Base-by-base conservation (phyloP, 495 filamentous ascomycete genomes). In the Penicillium ochrochloron region DNA sequence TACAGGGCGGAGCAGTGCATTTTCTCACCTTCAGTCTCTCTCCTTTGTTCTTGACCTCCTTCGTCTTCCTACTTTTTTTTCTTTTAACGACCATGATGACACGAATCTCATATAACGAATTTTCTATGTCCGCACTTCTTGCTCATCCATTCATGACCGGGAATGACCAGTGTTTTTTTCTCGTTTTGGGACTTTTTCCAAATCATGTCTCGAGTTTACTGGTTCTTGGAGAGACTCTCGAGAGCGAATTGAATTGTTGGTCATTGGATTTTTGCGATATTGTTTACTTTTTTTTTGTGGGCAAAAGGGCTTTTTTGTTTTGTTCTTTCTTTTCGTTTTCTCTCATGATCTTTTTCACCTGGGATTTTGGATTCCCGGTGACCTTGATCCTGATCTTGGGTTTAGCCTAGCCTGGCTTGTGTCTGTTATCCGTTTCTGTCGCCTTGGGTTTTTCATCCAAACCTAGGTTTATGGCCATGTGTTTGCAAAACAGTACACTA, bases 21-120 rank as follows among this genome's bases (percentile, higher is more conserved):
- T 41, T 33, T 17, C 33, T 50, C 37, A 12, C 53, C n/a, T 33
- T 33, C 31, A 33, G 31, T 7, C 31, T 33, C 25, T 27, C 31
- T 33, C 31, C 31, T 33, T 33, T 33, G 31, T 33, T 33, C 53
- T 56, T 11, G 9, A 37, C 19, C 23, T 56, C n/a, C 53, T 67
- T 63, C 56, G 60, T 48, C 42, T 69, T 64, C 73, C 68, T 66
- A 71, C 69, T 70, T 76, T 72, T 27, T 27, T 27, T 27, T 27
- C 4, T 27, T 27, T 27, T 27, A 27, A 80, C 70, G 80, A 80
- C 79, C 71, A 81, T 76, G 78, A 82, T 77, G 75, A 73, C 64
- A 82, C 80, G 80, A 82, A 82, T 80, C 72, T 80, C 68, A 66
- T 80, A 67, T 73, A 52, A 73, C 71, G 71, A 73, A 72, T 73